phyloP scores from a whole-genome alignment of 805 yeast genomes.

The Candida piceae region DNA sequence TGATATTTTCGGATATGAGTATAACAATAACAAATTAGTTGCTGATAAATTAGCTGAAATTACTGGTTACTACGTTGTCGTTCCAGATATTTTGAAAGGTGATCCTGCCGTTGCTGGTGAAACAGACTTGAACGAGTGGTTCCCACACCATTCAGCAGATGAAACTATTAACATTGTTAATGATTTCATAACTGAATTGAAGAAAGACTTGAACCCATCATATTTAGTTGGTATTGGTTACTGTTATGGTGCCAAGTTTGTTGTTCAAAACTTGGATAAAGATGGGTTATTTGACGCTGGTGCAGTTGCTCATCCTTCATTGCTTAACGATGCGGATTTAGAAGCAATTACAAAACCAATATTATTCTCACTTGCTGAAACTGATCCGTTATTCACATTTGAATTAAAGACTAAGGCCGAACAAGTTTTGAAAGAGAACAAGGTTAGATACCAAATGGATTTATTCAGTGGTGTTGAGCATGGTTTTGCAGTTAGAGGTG shows the following conservation, averaged over 20 bases:
- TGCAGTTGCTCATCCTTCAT: slow-evolving; percentile 83
- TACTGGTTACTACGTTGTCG: slow-evolving; percentile 56
- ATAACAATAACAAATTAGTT: slow-evolving; percentile 51
- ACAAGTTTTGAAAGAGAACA: slow-evolving; percentile 40
- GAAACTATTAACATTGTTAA: slow-evolving; percentile 44
- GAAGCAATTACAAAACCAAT: slow-evolving; percentile 55
- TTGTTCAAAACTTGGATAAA: slow-evolving; percentile 44
- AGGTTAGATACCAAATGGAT: slow-evolving; percentile 53
- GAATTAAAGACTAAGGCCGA: slow-evolving; percentile 64
- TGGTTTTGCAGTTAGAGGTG: slow-evolving; percentile 82
- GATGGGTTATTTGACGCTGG: slow-evolving; percentile 43
- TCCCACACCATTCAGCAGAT: slow-evolving; percentile 30
- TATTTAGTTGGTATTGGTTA: slow-evolving; percentile 64
- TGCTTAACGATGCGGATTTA: too few species aligned
- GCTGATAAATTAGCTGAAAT: slow-evolving; percentile 61
- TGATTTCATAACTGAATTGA: slow-evolving; percentile 41
- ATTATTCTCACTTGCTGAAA: slow-evolving; percentile 69
- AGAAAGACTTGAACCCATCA: slow-evolving; percentile 38
- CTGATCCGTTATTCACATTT: slow-evolving; percentile 54
- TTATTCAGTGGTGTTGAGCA: slow-evolving; percentile 62
- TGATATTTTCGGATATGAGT: slow-evolving; percentile 63
- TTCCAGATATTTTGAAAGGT: slow-evolving; percentile 71
- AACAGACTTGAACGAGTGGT: slow-evolving; percentile 40
- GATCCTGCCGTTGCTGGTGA: slow-evolving; percentile 38
- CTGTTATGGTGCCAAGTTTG: slow-evolving; percentile 80